Evolutionary conservation across 2,329 filamentous ascomycete species (phyloP), one percentile per base, ranked within the genome.

Genomic region (Zymoseptoria ardabiliae): DNA sequence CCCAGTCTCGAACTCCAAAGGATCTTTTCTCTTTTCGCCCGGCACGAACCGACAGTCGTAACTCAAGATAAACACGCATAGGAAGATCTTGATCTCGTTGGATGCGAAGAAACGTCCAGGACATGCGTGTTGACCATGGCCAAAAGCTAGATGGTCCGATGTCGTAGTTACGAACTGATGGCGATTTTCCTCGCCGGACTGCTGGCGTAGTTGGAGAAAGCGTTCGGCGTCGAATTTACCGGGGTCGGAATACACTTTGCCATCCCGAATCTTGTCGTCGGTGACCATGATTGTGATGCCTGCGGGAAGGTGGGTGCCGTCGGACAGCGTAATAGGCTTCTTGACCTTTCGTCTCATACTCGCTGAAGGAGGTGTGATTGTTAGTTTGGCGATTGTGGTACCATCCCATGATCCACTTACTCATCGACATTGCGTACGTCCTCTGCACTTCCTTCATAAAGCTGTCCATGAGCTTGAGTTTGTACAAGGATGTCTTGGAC

Each of bases 71-170:
- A 73, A 56, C 52, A 71, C 64, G n/a, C 63, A 66, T 10, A 74
- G 56, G 1, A 66, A 58, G 19, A 73, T 65, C 57, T 74, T 74
- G 55, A 73, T 65, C 56, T 71, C 68, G 48, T 69, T 70, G 17
- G 63, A 56, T 28, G 68, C 72, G 49, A 74, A 72, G 23, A 25
- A 72, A 21, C 71, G 64, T 5, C 72, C 71, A 13, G 70, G 69
- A 52, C 72, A 71, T 17, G 67, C 68, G 53, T 73, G 70, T 11
- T 64, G 57, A 19, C 71, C 71, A 45, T 66, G 57, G 21, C 70
- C 69, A 58, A 71, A 72, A 0, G 53, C 62, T 52, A 70, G 41
- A 57, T 70, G 61, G 17, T 65, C 58, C 2, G 60, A 19, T 6
- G n/a, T 61, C 4, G 62, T 60, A 4, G 60, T 58, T 48, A 64